phyloP scores from a whole-genome alignment of 2,329 filamentous ascomycete species.

The Penicillium nordicum region DNA sequence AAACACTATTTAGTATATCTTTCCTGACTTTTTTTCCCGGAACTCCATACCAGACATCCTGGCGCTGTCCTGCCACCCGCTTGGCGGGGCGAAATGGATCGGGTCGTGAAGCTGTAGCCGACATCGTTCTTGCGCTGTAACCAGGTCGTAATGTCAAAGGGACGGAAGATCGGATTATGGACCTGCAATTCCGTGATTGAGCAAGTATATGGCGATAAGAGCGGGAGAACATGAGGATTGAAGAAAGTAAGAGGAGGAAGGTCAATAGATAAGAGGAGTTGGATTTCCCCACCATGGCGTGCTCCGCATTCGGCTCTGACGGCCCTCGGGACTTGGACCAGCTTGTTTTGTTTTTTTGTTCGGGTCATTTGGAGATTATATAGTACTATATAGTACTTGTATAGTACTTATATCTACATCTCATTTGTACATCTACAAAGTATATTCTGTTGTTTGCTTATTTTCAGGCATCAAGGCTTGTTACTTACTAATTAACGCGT shows the following conservation, averaged over 20 bases:
- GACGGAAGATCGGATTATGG: neutral
- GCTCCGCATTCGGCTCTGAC: conserved; percentile 10
- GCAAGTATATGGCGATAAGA: conserved; percentile 1
- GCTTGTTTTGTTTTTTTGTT: neutral
- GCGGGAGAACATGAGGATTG: conserved; percentile 8
- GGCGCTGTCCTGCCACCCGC: conserved; percentile 49
- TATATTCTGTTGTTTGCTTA: neutral
- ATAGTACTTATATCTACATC: neutral
- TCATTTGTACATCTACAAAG: neutral
- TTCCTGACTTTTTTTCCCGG: neutral
- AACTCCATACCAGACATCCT: conserved; percentile 48
- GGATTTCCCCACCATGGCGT: conserved; percentile 18
- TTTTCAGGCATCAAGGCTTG: conserved; percentile 3
- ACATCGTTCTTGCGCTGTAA: conserved; percentile 37
- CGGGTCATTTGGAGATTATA: neutral
- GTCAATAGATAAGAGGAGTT: neutral
- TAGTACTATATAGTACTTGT: neutral
- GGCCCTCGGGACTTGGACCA: neutral
- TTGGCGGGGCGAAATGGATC: conserved; percentile 47
- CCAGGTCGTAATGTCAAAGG: conserved; percentile 12
- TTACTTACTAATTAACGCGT: conserved; percentile 4
- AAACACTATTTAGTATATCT: conserved; percentile 12
- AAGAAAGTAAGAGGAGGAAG: conserved; percentile 4
- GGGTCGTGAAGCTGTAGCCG: conserved; percentile 35
- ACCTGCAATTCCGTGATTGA: neutral